Conservation (phyloP, 1,284 basidiomycete genomes). For the Sanghuangporus baumii region DNA sequence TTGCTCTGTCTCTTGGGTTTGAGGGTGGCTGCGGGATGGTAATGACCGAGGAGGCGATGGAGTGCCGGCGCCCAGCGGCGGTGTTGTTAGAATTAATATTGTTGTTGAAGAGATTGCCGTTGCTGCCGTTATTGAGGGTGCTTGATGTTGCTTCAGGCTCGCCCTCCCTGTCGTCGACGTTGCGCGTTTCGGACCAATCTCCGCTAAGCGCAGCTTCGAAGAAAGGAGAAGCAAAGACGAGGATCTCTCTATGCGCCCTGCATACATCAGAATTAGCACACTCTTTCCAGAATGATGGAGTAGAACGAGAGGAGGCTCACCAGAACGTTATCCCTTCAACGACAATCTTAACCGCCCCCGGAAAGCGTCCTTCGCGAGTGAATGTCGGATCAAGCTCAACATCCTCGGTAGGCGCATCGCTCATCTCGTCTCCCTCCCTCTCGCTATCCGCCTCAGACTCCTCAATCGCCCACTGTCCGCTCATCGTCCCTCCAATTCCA, state of each 20-base stretch:
- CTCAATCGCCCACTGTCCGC: conserved; percentile 14
- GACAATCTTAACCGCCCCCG: conserved; percentile 80
- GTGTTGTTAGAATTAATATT: not conserved
- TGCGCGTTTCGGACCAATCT: conserved; percentile 62
- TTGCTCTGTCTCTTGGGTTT: conserved; percentile 40
- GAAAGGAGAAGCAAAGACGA: conserved; percentile 81
- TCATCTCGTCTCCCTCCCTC: conserved; percentile 39
- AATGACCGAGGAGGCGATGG: conserved; percentile 67
- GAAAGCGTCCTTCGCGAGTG: conserved; percentile 54
- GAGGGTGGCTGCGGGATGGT: conserved; percentile 71
- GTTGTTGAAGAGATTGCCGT: not conserved
- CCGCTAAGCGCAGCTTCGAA: conserved; percentile 81
- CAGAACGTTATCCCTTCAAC: conserved; percentile 81
- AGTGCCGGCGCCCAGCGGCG: conserved; percentile 45
- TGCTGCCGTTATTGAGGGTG: not conserved
- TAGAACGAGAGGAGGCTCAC: conserved; percentile 30
- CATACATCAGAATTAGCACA: not conserved
- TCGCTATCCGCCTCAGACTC: conserved; percentile 12
- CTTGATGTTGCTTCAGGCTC: not conserved
- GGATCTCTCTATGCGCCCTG: conserved; percentile 81
- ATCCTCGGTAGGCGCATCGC: conserved; percentile 43
- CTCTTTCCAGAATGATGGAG: not conserved
- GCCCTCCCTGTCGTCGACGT: not conserved
- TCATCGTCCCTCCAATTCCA: conserved; percentile 38
- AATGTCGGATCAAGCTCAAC: conserved; percentile 76